Base-by-base conservation (phyloP, 306 rosid genomes). In the Gynostemma pentaphyllum region DNA sequence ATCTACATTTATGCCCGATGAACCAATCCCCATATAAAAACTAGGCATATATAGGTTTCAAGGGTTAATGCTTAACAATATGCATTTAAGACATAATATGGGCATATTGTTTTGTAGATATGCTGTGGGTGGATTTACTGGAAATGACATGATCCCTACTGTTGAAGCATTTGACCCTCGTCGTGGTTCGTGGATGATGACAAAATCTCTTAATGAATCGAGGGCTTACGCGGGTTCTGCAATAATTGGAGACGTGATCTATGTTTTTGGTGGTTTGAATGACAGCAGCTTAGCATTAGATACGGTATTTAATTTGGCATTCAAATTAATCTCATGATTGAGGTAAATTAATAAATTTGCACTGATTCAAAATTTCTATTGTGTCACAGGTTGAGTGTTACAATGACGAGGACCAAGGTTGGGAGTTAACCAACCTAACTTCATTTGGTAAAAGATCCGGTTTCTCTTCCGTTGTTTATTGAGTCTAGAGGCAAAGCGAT, bases 161-260 rank as follows among this genome's bases (percentile, higher is more conserved):
- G 77, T 78, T 29, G 87, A 78, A 75, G 56, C 75, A 8, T 78
- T 62, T 46, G 87, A 78, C 37, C 87, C 79, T 57, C 79, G 77
- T 18, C 19, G 7, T 9, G 68, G 72, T 54, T 61, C 50, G n/a
- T 82, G 87, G 87, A 68, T 45, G 37, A 64, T 18, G 62, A 62
- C 34, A 32, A 69, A 72, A 45, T 45, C 83, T 51, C 67, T 78
- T 81, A 73, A 51, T 21, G 39, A 23, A 29, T 30, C 52, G 11
- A 72, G 79, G 75, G 77, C 68, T 32, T 82, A 70, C 49, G 67
- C 66, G 21, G 63, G 70, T 26, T 37, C 71, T 23, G 62, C 62
- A 16, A 71, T 70, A n/a, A 47, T 70, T 41, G 81, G 69, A 68
- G 79, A 75, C 41, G 50, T 75, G 37, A 73, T 78, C 16, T 78